Percentiles rank a stretch among this genome's conserved stretches.
Evolutionary conservation across 345 rosid genomes (phyloP).

Genomic region (Lepidium aucheri): DNA sequence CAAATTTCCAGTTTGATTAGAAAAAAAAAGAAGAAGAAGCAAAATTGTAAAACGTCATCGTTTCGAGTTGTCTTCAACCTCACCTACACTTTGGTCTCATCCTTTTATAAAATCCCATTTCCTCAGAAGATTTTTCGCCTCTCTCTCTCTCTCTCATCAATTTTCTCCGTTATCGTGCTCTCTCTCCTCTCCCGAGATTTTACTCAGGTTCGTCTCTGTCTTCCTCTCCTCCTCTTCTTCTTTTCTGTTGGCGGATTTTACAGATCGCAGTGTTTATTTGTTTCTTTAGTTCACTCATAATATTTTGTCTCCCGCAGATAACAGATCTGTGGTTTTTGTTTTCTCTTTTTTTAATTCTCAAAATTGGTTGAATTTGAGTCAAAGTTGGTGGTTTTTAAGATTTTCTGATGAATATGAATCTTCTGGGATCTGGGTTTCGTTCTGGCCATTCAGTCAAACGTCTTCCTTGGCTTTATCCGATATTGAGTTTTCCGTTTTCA

Average conservation of each 20-base stretch:
- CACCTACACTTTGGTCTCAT: slow-evolving; percentile 18
- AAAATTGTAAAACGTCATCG: slow-evolving; percentile 20
- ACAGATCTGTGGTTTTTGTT: slow-evolving; percentile 17
- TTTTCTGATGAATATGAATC: neutral
- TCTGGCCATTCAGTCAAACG: neutral
- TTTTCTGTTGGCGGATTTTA: neutral
- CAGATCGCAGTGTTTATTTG: neutral
- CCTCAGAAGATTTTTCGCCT: slow-evolving; percentile 29
- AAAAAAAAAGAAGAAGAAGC: neutral
- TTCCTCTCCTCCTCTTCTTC: neutral
- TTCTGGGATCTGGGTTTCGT: slow-evolving; percentile 7
- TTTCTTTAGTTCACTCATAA: neutral
- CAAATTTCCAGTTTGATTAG: neutral
- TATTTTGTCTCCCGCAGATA: neutral
- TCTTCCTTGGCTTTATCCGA: slow-evolving; percentile 3
- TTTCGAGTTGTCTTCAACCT: slow-evolving; percentile 22
- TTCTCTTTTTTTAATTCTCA: neutral
- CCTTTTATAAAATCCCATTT: slow-evolving; percentile 19
- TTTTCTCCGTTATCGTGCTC: slow-evolving; percentile 1
- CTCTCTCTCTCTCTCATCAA: neutral
- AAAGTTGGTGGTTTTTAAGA: neutral
- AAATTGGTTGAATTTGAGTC: neutral
- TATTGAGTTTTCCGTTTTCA: neutral
- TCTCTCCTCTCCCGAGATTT: slow-evolving; percentile 7
- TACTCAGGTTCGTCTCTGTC: slow-evolving; percentile 5